Evolutionary conservation across 108 stramenopile genomes (phyloP), one percentile per base, ranked within the genome.

Genomic region (Fragilaria radians): DNA sequence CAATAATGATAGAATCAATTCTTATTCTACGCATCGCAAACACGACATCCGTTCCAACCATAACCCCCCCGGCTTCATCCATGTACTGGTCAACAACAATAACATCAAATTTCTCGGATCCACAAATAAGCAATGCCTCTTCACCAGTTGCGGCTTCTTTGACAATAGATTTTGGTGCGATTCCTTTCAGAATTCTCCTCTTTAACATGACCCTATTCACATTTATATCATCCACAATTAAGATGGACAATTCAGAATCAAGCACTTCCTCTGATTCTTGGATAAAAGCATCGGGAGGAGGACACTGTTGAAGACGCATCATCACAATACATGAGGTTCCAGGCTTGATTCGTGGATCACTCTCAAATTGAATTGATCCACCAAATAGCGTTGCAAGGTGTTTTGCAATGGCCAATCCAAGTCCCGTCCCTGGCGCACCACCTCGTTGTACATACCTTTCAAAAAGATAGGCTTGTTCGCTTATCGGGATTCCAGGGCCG

Each of bases 401-500:
- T 47, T 77, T 88, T 1, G 85, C 81, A 33, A 93, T 83, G 7
- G 81, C 74, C 17, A 93, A 65, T 3, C 91, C 91, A 14, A 93
- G 65, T 9, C 91, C 91, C 14, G 73, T 82, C 1, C 91, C 91
- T 23, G 73, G 72, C 22, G 79, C 81, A 0, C 75, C 77, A 25
- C 88, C 86, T 33, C 91, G 72, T 70, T 80, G 84, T 2, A 85
- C 84, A 36, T 76, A 80, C 22, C 91, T 65, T 17, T 83, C 79
- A 56, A 93, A 88, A 21, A 93, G 71, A 18, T 71, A 82, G 25
- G 66, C 54, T 54, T 77, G 80, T 22, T 89, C 85, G 21, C 42
- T 60, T 24, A 73, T 71, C 11, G 82, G 78, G 47, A 93, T 88
- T 23, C 91, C 88, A n/a, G 85, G 88, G 14, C 91, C 91, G 46